A percentile compares a stretch with the other conserved stretches of the same genome.
These are phyloP conservation scores for Fusarium equiseti DNA, from an alignment of 2,329 filamentous ascomycete genomes.

Conservation along the genomic window DNA sequence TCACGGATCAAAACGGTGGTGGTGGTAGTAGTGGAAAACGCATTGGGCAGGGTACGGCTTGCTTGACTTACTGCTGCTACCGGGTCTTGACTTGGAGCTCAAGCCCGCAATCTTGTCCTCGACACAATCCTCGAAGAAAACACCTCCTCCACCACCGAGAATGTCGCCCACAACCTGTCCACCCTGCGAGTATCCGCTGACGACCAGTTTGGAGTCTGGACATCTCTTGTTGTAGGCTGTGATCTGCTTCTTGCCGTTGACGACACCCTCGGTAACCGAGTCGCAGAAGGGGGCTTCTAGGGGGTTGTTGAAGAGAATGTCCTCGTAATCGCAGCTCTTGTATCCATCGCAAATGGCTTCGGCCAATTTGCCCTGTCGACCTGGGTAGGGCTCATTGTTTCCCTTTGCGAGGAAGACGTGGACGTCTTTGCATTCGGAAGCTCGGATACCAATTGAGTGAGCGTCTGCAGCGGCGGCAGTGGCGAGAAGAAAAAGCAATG, in stretches of 20 bases:
- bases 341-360: slow-evolving; percentile 10
- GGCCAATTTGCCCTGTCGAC: slow-evolving; percentile 16
- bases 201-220: slow-evolving; percentile 18
- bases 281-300: slow-evolving; percentile 11
- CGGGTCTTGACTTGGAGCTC: background rate
- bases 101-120: slow-evolving; percentile 9
- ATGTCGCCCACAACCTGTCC: slow-evolving; percentile 21
- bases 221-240: slow-evolving; percentile 24
- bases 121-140: slow-evolving; percentile 22
- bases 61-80: slow-evolving; percentile 10
- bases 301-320: slow-evolving; percentile 19
- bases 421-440: slow-evolving; percentile 17
- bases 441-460: slow-evolving; percentile 3
- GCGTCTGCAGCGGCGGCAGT: background rate
- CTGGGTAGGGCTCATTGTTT: slow-evolving; percentile 22
- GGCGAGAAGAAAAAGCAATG: background rate
- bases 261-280: slow-evolving; percentile 18
- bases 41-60: background rate
- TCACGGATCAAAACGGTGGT: background rate
- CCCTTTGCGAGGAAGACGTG: slow-evolving; percentile 26
- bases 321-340: slow-evolving; percentile 27
- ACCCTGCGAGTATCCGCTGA: slow-evolving; percentile 23
- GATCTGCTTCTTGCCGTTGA: slow-evolving; percentile 27
- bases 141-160: slow-evolving; percentile 24
- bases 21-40: background rate